Evolutionary conservation across 805 yeast species (phyloP), one percentile per base, ranked within the genome.

Genomic region (Wickerhamomyces canadensis): DNA sequence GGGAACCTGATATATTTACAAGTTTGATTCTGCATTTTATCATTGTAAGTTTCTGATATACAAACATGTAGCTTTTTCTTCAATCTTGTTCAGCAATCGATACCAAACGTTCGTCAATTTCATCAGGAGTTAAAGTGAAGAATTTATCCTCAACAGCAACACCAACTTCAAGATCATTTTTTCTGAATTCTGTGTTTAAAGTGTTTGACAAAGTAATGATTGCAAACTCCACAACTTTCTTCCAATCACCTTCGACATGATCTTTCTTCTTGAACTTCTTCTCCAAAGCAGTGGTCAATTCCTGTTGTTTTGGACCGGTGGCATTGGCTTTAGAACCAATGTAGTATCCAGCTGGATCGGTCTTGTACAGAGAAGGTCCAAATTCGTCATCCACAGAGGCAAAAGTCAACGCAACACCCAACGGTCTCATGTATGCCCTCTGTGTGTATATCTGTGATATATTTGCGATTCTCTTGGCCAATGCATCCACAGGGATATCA

Each of bases 271-370:
- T 93, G 62, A 80, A 84, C 56, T 82, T 84, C 70, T 91, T 91
- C 60, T 93, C 97, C 54, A 93, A 72, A 48, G 82, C 79, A 32
- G 95, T 87, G 43, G 81, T 79, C 31, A 95, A 86, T 64, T 93
- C 98, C 61, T 89, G 97, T 67, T 89, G 97, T 64, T 91, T 93
- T 37, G 97, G 97, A 4, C 98, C 98, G 4, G 96, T 84, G 9
- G 97, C 80, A 22, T 88, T 81, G 3, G 98, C 98, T 64, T 83
- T 83, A 46, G 84, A 85, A 21, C 95, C 93, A 38, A 85, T 80
- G 58, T 69, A 93, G 64, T 91, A 91, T 7, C 98, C 98, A 4
- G 98, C 98, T 14, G 98, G 98, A 63, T 93, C 98, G 48, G 93
- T 80, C 68, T 91, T 93, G 68, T 76, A 88, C 42, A 93, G 72